Percentiles rank a stretch among this genome's conserved stretches.
phyloP scores from a whole-genome alignment of 164 flowering plant species.

The Sextonia rubra region DNA sequence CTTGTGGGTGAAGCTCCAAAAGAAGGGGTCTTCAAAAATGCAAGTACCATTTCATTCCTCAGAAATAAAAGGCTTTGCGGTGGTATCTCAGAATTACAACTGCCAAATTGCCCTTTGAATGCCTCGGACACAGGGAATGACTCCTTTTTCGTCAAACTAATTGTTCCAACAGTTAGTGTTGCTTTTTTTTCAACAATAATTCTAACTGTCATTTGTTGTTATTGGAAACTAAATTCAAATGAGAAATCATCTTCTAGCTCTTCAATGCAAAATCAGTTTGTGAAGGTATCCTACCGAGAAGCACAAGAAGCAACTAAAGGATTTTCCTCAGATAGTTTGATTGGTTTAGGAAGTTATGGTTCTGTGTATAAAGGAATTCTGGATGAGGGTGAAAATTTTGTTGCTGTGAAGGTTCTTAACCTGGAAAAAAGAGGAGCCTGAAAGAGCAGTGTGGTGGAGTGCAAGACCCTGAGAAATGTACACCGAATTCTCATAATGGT shows the following conservation, averaged over 20 bases:
- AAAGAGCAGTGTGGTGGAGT: conserved; percentile 24
- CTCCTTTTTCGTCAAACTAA: not conserved
- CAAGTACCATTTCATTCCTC: not conserved
- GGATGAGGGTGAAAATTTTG: not conserved
- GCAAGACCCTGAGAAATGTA: conserved; percentile 23
- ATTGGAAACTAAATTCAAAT: too few relatives aligned
- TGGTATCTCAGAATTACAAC: not conserved
- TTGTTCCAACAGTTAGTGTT: too few relatives aligned
- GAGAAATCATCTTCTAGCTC: not conserved
- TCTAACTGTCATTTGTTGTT: not conserved
- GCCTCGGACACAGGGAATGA: not conserved
- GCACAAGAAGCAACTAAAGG: conserved; percentile 18
- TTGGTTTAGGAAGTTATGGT: conserved; percentile 33
- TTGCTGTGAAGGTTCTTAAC: conserved; percentile 36
- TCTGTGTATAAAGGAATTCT: conserved; percentile 32
- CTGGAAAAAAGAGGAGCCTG: conserved; percentile 22
- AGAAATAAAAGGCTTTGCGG: conserved; percentile 5
- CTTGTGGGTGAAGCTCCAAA: conserved; percentile 5
- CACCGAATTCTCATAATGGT: conserved; percentile 36
- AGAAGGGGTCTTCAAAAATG: not conserved
- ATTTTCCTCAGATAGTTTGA: conserved; percentile 22
- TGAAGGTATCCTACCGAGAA: not conserved
- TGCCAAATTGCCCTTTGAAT: not conserved
- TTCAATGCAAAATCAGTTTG: not conserved
- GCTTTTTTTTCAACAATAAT: not conserved